Percentiles rank a stretch among this genome's conserved stretches.
phyloP scores from a whole-genome alignment of 2,329 filamentous ascomycete genomes.

The Talaromyces islandicus region DNA sequence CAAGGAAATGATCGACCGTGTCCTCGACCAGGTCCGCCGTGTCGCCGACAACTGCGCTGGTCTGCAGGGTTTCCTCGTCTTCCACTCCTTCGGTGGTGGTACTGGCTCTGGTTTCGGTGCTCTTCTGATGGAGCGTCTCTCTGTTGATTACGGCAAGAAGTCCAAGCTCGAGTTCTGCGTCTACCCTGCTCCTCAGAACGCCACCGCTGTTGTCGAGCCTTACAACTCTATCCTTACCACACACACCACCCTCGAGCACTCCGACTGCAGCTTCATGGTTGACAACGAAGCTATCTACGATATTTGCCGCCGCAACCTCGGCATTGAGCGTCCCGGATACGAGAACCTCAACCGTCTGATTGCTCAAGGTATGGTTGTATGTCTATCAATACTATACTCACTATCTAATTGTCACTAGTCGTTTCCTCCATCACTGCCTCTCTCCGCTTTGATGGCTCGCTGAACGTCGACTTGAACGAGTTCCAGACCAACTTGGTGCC shows the following conservation, averaged over 20 bases:
- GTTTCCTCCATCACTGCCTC: conserved; percentile 98
- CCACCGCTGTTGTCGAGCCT: conserved; percentile 95
- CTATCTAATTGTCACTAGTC: conserved; percentile 50
- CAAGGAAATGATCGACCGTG: conserved; percentile 98
- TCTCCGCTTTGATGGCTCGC: conserved; percentile 94
- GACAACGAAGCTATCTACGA: conserved; percentile 99
- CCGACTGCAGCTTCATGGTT: conserved; percentile 99
- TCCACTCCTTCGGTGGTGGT: conserved; percentile 99
- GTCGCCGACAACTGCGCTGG: conserved; percentile 97
- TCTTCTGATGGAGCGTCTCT: conserved; percentile 96
- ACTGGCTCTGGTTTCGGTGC: conserved; percentile 98
- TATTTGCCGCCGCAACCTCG: conserved; percentile 96
- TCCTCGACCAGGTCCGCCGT: conserved; percentile 94
- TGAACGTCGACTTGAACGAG: conserved; percentile 99
- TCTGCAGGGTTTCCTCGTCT: conserved; percentile 98
- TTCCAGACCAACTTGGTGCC: conserved; percentile 99
- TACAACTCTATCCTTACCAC: conserved; percentile 99
- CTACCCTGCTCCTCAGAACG: conserved; percentile 95
- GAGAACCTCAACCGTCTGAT: conserved; percentile 99
- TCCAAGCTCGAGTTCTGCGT: conserved; percentile 99
- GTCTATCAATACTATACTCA: conserved; percentile 27
- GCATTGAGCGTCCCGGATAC: conserved; percentile 94
- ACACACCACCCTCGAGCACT: conserved; percentile 98
- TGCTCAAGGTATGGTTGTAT: conserved; percentile 55
- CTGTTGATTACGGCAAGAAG: conserved; percentile 99